These are phyloP conservation scores for Mycena rebaudengoi DNA, from an alignment of 768 basidiomycete species.

Conservation along the genomic window DNA sequence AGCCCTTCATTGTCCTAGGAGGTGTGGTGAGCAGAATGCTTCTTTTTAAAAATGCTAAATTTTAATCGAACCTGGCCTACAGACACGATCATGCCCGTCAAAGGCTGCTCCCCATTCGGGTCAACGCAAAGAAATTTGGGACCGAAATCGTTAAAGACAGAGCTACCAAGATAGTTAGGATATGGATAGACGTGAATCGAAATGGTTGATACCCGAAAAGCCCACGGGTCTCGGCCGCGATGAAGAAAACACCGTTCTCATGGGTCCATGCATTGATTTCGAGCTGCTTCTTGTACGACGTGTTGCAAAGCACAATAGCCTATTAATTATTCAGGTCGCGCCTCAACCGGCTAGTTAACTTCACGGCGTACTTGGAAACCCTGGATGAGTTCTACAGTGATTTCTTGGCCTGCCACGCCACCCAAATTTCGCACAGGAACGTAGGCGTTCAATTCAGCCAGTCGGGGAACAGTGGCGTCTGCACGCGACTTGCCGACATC, in stretches of 20 bases:
- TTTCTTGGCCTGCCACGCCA: constrained; percentile 77
- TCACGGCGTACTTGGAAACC: constrained; percentile 87
- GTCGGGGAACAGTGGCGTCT: constrained; percentile 83
- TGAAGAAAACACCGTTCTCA: constrained; percentile 87
- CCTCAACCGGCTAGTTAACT: neutral
- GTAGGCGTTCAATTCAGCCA: constrained; percentile 95
- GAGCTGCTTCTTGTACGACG: constrained; percentile 80
- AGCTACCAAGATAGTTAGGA: constrained; percentile 51
- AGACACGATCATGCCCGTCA: constrained; percentile 95
- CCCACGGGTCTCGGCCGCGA: constrained; percentile 90
- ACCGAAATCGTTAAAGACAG: constrained; percentile 97
- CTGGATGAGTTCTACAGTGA: constrained; percentile 82
- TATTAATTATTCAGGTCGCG: constrained; percentile 38
- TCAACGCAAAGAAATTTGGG: constrained; percentile 94
- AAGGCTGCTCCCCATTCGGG: constrained; percentile 95
- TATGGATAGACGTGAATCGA: neutral
- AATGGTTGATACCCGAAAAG: constrained; percentile 81
- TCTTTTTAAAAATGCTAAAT: too few species aligned
- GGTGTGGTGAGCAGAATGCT: neutral
- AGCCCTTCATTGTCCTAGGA: constrained; percentile 88
- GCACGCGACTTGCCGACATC: constrained; percentile 93
- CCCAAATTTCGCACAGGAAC: constrained; percentile 92
- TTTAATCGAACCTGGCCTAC: constrained; percentile 89
- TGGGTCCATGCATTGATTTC: constrained; percentile 98
- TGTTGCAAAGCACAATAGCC: constrained; percentile 91